phyloP scores from a whole-genome alignment of 2,329 filamentous ascomycete species.

The Xylaria sp. region DNA sequence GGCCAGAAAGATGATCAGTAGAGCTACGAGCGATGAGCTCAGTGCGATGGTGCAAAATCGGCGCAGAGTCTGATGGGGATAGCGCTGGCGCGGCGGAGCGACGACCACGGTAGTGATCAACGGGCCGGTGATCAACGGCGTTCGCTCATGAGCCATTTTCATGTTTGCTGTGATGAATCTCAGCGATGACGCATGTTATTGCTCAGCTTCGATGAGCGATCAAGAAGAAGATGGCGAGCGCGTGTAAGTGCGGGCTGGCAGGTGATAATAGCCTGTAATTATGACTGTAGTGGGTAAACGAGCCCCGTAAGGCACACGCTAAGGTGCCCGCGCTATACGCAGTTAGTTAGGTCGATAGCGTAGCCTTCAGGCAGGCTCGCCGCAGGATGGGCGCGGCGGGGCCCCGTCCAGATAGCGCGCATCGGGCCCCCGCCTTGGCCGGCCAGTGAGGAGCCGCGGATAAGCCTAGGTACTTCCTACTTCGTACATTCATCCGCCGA shows the following conservation, averaged over 20 bases:
- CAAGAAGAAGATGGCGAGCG: not conserved
- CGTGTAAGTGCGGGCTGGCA: no score
- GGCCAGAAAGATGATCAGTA: constrained; percentile 45
- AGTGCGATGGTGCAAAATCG: constrained; percentile 61
- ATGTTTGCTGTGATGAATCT: constrained; percentile 13
- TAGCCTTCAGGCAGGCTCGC: no score
- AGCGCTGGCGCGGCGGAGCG: constrained; percentile 47
- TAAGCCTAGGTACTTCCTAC: no score
- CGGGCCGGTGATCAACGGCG: constrained; percentile 54
- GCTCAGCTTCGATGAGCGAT: not conserved
- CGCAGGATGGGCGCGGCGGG: no score
- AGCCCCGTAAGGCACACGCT: no score
- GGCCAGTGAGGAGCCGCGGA: no score
- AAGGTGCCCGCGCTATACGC: no score
- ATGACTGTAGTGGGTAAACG: no score
- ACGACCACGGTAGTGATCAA: constrained; percentile 55
- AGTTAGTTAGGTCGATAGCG: no score
- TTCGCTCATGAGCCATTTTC: constrained; percentile 49
- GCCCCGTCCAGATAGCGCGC: no score
- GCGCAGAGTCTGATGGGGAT: constrained; percentile 55
- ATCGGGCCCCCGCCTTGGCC: no score
- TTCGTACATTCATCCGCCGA: no score
- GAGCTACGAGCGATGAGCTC: constrained; percentile 48
- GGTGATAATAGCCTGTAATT: not conserved
- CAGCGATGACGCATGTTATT: not conserved